Base-by-base conservation (phyloP, 1,284 basidiomycete species). In the Ceratobasidium sp. region DNA sequence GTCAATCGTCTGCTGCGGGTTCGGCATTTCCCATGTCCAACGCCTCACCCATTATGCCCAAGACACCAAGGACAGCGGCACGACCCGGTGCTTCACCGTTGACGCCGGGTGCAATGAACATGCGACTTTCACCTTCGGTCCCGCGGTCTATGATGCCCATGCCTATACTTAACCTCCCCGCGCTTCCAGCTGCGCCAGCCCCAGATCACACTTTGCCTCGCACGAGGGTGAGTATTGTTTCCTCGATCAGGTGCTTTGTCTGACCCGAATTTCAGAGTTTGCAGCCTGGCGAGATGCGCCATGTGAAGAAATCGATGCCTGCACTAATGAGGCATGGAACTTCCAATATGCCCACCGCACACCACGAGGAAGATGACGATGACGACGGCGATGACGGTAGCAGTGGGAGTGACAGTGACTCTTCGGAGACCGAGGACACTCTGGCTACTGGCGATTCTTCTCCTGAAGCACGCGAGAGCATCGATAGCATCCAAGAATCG, bases 221-320 rank as follows among this genome's bases (percentile, higher is more conserved):
- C 32, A 62, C 58, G 13, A 62, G 58, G 58, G 58, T 62, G 45
- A n/a, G 58, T 31, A 62, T 34, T 5, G 27, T 47, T 20, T 6
- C 22, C 22, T 47, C 45, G 20, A 5, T n/a, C 1, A 5, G 6
- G 3, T 45, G 2, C 56, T 45, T n/a, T 58, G 13, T 58, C 31
- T 58, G 22, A 20, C 10, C 22, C 7, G 31, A 29, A 27, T 62
- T 62, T 34, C 31, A 62, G 58, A 50, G 45, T 22, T 62, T 62
- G 47, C 58, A 62, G 20, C 58, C 58, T 20, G 58, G 45, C n/a
- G 58, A 62, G 25, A 62, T 62, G 58, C 58, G 58, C 50, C 58
- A 62, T 62, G 58, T 62, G 29, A 62, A 50, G 45, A 62, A 62
- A 32, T 42, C 58, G 12, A 62, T 62, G 58, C 58, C 58, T n/a